Percentiles rank a stretch among this genome's conserved stretches.
These are phyloP conservation scores for Termitomyces sp. DNA, from an alignment of 768 basidiomycete genomes.

Conservation along the genomic window DNA sequence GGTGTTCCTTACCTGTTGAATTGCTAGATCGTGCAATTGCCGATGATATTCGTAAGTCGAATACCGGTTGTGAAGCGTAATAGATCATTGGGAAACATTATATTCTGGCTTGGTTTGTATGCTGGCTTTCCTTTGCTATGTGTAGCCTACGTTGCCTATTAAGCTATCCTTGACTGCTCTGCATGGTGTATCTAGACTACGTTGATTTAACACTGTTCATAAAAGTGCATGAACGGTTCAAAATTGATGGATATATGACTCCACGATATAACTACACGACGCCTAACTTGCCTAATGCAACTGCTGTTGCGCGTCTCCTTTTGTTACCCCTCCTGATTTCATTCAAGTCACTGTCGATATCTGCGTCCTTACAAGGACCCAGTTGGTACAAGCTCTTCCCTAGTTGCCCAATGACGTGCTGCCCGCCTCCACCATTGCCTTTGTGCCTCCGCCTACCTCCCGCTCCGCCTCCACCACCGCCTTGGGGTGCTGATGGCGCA, in stretches of 20 bases:
- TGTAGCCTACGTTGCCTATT: constrained; percentile 54
- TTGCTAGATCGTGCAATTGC: constrained; percentile 82
- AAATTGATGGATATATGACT: neutral
- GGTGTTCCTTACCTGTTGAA: neutral
- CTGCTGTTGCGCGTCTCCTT: constrained; percentile 37
- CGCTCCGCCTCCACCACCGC: constrained; percentile 28
- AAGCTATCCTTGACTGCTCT: neutral
- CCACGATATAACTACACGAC: neutral
- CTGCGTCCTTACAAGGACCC: constrained; percentile 54
- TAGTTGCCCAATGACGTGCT: constrained; percentile 58
- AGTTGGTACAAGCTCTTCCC: constrained; percentile 68
- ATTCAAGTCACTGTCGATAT: constrained; percentile 70
- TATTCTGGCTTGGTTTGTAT: constrained; percentile 93
- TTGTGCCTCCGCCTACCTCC: constrained; percentile 47
- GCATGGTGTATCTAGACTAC: neutral
- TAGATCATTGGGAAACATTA: constrained; percentile 73
- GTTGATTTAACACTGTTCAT: neutral
- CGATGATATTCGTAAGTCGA: constrained; percentile 79
- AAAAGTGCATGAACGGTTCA: neutral
- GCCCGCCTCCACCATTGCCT: constrained; percentile 47
- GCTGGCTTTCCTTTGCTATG: constrained; percentile 92
- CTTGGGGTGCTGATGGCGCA: constrained; percentile 28
- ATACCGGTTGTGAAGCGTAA: constrained; percentile 75
- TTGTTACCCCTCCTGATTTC: constrained; percentile 79
- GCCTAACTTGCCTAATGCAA: constrained; percentile 18